Conservation (phyloP, 768 basidiomycete genomes). For the Calocera cornea region DNA sequence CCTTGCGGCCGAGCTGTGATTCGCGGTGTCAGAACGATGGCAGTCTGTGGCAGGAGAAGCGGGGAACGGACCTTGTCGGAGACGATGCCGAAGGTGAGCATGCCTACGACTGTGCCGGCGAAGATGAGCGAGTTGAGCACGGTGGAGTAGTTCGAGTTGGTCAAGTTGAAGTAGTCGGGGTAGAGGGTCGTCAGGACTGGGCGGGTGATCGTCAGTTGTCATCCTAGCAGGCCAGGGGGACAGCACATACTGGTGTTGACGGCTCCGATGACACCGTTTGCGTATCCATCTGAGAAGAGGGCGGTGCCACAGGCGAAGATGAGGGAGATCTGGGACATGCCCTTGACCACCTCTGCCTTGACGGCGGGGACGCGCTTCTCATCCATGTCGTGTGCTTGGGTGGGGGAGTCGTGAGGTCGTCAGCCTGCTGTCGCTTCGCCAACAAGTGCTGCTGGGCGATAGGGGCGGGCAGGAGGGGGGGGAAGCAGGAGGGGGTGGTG, state of each 20-base stretch:
- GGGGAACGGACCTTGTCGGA: slow-evolving; percentile 12
- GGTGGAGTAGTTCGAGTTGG: slow-evolving; percentile 43
- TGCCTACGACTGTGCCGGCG: slow-evolving; percentile 77
- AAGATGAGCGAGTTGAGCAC: slow-evolving; percentile 60
- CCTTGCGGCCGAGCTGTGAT: slow-evolving; percentile 55
- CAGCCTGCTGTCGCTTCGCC: too few species aligned
- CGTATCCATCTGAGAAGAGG: slow-evolving; percentile 77
- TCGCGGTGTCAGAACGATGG: slow-evolving; percentile 42
- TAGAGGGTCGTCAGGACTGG: slow-evolving; percentile 53
- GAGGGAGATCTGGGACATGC: slow-evolving; percentile 49
- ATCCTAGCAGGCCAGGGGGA: not conserved
- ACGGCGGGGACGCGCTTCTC: not conserved
- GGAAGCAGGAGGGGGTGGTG: not conserved
- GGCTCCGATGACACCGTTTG: slow-evolving; percentile 62
- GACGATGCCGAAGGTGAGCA: slow-evolving; percentile 47
- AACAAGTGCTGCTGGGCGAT: too few species aligned
- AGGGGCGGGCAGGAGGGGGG: not conserved
- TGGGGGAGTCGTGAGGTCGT: not conserved
- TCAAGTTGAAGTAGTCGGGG: slow-evolving; percentile 30
- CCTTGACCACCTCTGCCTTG: slow-evolving; percentile 3
- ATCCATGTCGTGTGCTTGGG: not conserved
- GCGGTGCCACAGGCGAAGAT: slow-evolving; percentile 85
- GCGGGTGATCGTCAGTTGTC: not conserved
- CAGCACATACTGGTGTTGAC: slow-evolving; percentile 25
- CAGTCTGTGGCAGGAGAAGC: not conserved